These are phyloP conservation scores for Russula griseocarnosa DNA, from an alignment of 768 basidiomycete genomes.

Conservation along the genomic window DNA sequence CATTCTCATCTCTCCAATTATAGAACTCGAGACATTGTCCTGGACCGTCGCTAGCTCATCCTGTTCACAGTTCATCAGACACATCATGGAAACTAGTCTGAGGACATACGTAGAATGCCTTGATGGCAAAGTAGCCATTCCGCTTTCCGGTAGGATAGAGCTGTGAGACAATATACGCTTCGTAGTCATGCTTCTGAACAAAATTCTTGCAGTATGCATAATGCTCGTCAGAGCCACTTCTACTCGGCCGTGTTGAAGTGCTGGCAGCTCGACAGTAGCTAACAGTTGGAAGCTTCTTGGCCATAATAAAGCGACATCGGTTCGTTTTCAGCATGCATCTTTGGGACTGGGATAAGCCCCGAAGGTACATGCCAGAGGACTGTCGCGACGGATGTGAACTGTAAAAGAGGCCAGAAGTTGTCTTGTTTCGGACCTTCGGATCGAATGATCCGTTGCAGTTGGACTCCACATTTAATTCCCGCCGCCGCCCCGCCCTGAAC, in stretches of 20 bases:
- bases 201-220: conserved; percentile 63
- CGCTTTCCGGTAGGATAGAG: conserved; percentile 66
- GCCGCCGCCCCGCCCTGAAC: no score
- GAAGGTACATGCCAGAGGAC: conserved; percentile 1
- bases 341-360: conserved; percentile 3
- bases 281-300: neutral
- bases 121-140: conserved; percentile 69
- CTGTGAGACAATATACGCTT: conserved; percentile 65
- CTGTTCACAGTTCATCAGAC: conserved; percentile 36
- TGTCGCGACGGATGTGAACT: neutral
- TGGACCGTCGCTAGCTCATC: conserved; percentile 74
- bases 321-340: conserved; percentile 1
- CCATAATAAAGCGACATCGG: neutral
- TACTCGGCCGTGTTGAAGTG: conserved; percentile 15
- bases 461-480: neutral
- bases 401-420: neutral
- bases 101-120: conserved; percentile 74
- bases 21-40: conserved; percentile 67
- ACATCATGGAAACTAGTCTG: neutral
- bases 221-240: conserved; percentile 39
- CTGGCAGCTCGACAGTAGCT: conserved; percentile 10
- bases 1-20: conserved; percentile 79
- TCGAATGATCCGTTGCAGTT: neutral
- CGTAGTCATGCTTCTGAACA: conserved; percentile 78
- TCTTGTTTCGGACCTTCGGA: conserved; percentile 6